These are phyloP conservation scores for Podila minutissima DNA, from an alignment of 192 early-diverging fungal genomes.

Conservation along the genomic window DNA sequence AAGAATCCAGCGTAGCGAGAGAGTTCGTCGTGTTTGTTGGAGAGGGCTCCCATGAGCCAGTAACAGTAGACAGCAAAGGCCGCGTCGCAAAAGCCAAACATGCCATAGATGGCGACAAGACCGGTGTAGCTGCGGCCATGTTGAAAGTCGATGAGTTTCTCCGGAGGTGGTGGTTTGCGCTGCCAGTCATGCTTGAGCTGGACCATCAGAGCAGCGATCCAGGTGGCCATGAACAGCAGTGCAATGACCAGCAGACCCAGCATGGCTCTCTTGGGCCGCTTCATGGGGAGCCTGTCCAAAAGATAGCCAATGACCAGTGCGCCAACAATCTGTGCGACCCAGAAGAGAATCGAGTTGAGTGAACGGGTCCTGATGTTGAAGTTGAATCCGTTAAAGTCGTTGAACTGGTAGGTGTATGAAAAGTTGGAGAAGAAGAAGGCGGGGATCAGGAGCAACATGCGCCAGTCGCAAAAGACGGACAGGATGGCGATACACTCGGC, in stretches of 20 bases:
- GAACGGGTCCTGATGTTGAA: constrained; percentile 76
- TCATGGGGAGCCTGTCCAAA: constrained; percentile 64
- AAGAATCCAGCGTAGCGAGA: constrained; percentile 85
- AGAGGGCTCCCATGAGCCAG: constrained; percentile 91
- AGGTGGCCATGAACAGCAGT: constrained; percentile 65
- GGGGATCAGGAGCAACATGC: constrained; percentile 74
- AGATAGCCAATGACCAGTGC: constrained; percentile 69
- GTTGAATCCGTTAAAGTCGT: constrained; percentile 67
- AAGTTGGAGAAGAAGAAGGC: constrained; percentile 81
- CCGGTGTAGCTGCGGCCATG: constrained; percentile 28
- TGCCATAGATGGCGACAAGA: constrained; percentile 29
- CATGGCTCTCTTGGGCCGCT: constrained; percentile 72
- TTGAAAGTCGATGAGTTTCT: constrained; percentile 35
- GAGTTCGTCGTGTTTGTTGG: constrained; percentile 80
- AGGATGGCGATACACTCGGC: constrained; percentile 64
- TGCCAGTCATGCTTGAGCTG: constrained; percentile 63
- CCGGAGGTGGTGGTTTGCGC: neutral
- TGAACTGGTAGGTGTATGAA: constrained; percentile 78
- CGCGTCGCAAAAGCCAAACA: constrained; percentile 51
- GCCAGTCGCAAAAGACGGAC: constrained; percentile 71
- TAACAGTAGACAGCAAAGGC: constrained; percentile 65
- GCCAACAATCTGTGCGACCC: constrained; percentile 82
- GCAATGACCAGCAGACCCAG: constrained; percentile 62
- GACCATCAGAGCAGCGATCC: constrained; percentile 66
- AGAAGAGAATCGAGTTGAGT: constrained; percentile 80